Evolutionary conservation across 2,329 filamentous ascomycete species (phyloP).

Genomic region (Basipetospora sp.): DNA sequence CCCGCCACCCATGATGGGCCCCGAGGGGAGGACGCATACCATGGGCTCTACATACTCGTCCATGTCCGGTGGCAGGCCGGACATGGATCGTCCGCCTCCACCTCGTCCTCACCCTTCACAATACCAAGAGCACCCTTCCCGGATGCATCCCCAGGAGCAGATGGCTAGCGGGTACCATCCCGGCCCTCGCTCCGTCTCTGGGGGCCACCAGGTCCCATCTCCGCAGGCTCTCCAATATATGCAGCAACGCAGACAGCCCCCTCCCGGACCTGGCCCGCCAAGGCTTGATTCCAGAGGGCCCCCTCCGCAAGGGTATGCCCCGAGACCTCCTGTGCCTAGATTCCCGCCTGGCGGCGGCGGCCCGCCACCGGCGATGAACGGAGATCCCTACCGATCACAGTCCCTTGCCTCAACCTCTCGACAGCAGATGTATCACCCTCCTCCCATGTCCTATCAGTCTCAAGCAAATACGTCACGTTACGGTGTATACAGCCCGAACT

Average conservation of each 20-base stretch:
- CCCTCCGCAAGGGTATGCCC: conserved; percentile 9
- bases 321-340: conserved; percentile 32
- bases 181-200: conserved; percentile 35
- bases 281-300: conserved; percentile 9
- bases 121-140: conserved; percentile 18
- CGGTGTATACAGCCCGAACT: conserved; percentile 48
- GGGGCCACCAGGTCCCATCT: conserved; percentile 30
- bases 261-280: conserved; percentile 21
- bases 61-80: conserved; percentile 13
- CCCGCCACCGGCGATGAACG: conserved; percentile 58
- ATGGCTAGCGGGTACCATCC: conserved; percentile 38
- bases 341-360: conserved; percentile 47
- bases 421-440: conserved; percentile 55
- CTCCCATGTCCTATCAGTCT: conserved; percentile 44
- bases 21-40: conserved; percentile 54
- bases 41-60: conserved; percentile 40
- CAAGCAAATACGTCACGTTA: conserved; percentile 65
- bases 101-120: conserved; percentile 33
- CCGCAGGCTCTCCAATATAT: conserved; percentile 28
- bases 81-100: conserved; percentile 50
- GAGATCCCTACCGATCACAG: conserved; percentile 79
- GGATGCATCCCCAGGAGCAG: conserved; percentile 25
- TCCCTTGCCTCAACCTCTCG: conserved; percentile 68
- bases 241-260: conserved; percentile 29
- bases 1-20: conserved; percentile 35